Conservation (phyloP, 2,329 filamentous ascomycete genomes). For the Aspergillus eucalypticola region DNA sequence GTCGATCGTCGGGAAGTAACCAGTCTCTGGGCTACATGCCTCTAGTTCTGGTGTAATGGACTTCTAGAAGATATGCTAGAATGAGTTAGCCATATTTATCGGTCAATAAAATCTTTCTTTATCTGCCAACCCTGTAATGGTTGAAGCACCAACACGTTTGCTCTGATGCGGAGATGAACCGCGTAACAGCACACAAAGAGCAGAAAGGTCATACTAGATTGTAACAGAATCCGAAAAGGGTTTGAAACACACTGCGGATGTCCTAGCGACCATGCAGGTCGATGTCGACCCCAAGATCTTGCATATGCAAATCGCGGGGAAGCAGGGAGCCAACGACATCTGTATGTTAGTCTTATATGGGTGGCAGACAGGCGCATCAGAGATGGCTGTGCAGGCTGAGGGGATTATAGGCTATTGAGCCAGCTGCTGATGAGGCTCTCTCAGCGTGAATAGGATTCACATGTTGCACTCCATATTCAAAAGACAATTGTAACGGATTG, state of each 20-base stretch:
- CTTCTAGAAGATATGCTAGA: neutral
- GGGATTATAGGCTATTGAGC: neutral
- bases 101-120: neutral
- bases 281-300: neutral
- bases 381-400: neutral
- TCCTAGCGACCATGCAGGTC: neutral
- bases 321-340: neutral
- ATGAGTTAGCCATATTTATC: neutral
- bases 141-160: neutral
- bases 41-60: neutral
- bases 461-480: neutral
- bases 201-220: neutral
- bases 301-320: neutral
- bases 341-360: neutral
- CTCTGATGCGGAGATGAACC: neutral
- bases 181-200: neutral
- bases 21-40: neutral
- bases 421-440: too few species aligned
- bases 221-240: neutral
- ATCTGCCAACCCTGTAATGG: neutral
- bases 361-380: neutral
- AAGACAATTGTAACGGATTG: too few species aligned
- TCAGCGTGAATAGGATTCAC: neutral
- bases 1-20: neutral
- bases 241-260: neutral